Conservation (phyloP, 495 filamentous ascomycete species). For the Aspergillus conjunctus region DNA sequence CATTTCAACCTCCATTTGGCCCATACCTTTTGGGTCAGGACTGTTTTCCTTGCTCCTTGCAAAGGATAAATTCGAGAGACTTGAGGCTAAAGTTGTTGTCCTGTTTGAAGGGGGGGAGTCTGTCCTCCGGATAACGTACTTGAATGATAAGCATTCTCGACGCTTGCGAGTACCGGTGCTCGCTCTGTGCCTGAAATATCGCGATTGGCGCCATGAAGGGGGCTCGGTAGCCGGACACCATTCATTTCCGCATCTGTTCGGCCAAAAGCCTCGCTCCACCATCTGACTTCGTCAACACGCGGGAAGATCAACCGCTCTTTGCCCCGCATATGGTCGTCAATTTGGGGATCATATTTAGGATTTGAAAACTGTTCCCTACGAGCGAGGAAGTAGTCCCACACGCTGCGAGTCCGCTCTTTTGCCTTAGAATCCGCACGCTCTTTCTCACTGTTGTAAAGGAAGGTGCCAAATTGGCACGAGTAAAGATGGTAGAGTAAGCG, state of each 20-base stretch:
- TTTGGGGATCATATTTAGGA: constrained; percentile 68
- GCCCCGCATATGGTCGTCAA: constrained; percentile 77
- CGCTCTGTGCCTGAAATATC: constrained; percentile 27
- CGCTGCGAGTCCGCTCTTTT: constrained; percentile 74
- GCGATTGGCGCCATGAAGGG: constrained; percentile 16
- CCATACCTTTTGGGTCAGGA: constrained; percentile 25
- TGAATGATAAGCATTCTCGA: constrained; percentile 48
- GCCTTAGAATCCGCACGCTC: constrained; percentile 76
- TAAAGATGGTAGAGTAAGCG: constrained; percentile 92
- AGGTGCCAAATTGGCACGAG: constrained; percentile 95
- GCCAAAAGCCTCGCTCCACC: constrained; percentile 92
- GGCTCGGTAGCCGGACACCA: constrained; percentile 45
- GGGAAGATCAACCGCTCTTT: constrained; percentile 87
- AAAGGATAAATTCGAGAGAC: constrained; percentile 45
- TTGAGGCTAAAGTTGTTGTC: constrained; percentile 42
- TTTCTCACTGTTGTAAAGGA: constrained; percentile 93
- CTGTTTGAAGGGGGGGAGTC: constrained; percentile 32
- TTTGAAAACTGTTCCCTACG: constrained; percentile 79
- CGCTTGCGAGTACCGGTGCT: constrained; percentile 46
- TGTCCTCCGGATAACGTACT: constrained; percentile 28
- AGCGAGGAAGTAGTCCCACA: constrained; percentile 94
- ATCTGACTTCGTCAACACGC: constrained; percentile 64
- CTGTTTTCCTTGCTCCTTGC: constrained; percentile 31
- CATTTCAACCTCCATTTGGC: constrained; percentile 53
- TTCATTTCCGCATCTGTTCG: constrained; percentile 94